A percentile compares a stretch with the other conserved stretches of the same genome.
Evolutionary conservation across 1,139 yeast genomes (phyloP).

Genomic region (Pichia sp.): DNA sequence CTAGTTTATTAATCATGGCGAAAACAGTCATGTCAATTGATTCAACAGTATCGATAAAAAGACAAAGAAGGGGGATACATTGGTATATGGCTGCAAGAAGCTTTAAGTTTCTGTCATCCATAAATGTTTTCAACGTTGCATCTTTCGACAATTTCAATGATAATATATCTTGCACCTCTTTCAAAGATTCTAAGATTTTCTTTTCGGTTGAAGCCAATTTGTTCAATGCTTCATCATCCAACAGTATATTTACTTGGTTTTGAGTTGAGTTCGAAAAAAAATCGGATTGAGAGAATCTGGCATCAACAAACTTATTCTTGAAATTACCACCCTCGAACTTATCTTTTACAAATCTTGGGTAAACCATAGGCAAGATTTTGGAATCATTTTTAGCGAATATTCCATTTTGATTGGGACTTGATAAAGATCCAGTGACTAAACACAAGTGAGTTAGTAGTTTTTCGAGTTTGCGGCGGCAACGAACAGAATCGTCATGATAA

Average conservation of each 20-base stretch:
- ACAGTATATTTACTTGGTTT: conserved; percentile 41
- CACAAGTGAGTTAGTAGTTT: conserved; percentile 33
- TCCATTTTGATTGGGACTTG: conserved; percentile 30
- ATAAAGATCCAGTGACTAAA: conserved; percentile 28
- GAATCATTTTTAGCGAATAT: conserved; percentile 21
- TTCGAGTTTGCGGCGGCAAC: conserved; percentile 37
- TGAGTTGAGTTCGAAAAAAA: conserved; percentile 21
- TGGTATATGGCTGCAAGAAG: conserved; percentile 51
- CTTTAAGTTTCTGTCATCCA: conserved; percentile 49
- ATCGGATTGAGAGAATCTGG: conserved; percentile 9
- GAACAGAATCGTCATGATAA: conserved; percentile 38
- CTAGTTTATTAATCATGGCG: conserved; percentile 28
- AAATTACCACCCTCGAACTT: conserved; percentile 73
- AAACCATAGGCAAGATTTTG: conserved; percentile 53
- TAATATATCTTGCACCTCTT: conserved; percentile 41
- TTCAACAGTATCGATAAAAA: conserved; percentile 51
- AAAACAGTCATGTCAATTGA: conserved; percentile 61
- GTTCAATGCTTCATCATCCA: conserved; percentile 47
- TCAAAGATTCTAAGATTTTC: conserved; percentile 38
- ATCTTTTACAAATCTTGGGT: conserved; percentile 61
- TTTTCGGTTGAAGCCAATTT: conserved; percentile 36
- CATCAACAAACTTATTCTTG: conserved; percentile 57
- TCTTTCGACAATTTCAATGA: conserved; percentile 36
- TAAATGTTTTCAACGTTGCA: conserved; percentile 26
- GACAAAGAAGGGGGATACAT: conserved; percentile 45